These are phyloP conservation scores for Fraxinus anomala DNA, from an alignment of 257 asterid genomes.

Conservation along the genomic window DNA sequence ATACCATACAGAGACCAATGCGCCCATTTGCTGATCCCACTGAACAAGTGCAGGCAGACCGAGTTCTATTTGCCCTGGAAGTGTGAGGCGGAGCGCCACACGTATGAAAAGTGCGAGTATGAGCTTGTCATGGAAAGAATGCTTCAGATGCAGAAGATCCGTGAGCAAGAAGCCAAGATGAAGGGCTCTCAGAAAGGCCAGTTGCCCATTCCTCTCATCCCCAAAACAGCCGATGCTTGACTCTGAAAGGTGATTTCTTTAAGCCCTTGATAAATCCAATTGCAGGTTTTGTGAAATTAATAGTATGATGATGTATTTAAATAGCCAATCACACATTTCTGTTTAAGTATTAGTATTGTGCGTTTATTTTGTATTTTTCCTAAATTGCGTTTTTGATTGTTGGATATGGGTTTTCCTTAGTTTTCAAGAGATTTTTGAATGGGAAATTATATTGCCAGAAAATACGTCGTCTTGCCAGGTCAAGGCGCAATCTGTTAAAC, in stretches of 20 bases:
- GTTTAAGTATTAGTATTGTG: not conserved
- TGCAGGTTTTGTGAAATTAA: not conserved
- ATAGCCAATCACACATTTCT: not conserved
- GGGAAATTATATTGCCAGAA: not conserved
- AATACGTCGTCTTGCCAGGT: not conserved
- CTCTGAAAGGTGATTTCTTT: conserved; percentile 39
- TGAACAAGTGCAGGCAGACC: conserved; percentile 86
- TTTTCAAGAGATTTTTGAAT: not conserved
- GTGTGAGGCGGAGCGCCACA: conserved; percentile 79
- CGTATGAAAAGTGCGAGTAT: conserved; percentile 89
- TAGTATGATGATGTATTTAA: not conserved
- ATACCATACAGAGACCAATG: conserved; percentile 86
- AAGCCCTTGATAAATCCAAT: not conserved
- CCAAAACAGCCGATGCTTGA: conserved; percentile 82
- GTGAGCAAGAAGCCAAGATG: conserved; percentile 70
- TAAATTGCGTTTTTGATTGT: not conserved
- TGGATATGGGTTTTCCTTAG: not conserved
- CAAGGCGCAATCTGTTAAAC: not conserved
- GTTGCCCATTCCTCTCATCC: conserved; percentile 61
- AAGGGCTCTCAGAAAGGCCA: conserved; percentile 36
- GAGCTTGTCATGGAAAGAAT: conserved; percentile 97
- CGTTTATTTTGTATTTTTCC: not conserved
- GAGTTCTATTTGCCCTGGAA: conserved; percentile 94
- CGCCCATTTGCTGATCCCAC: conserved; percentile 90
- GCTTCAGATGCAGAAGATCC: conserved; percentile 99